A percentile compares a stretch with the other conserved stretches of the same genome.
Evolutionary conservation across 805 yeast species (phyloP).

Genomic region (Wickerhamomyces bovis): DNA sequence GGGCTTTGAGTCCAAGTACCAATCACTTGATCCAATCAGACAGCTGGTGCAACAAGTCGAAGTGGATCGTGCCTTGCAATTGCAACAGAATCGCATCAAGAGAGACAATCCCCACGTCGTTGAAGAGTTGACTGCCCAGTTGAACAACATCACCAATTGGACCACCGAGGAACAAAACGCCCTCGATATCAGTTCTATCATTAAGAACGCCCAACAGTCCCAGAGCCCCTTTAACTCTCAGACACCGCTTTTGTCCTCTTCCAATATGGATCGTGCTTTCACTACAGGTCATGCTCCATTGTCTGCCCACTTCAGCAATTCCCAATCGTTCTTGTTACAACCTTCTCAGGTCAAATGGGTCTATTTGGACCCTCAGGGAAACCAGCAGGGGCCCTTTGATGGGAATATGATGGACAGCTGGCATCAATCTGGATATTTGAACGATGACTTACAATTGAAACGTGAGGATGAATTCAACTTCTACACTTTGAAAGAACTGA

Average conservation of each 20-base stretch:
- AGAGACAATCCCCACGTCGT: constrained; percentile 1
- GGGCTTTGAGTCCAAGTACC: constrained; percentile 26
- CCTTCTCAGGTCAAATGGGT: constrained; percentile 55
- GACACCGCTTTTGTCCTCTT: constrained; percentile 1
- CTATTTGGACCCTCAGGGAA: constrained; percentile 65
- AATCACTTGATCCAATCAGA: constrained; percentile 26
- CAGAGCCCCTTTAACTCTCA: constrained; percentile 2
- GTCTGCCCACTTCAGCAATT: constrained; percentile 5
- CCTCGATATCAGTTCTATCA: constrained; percentile 19
- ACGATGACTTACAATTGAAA: constrained; percentile 47
- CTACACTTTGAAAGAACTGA: constrained; percentile 47
- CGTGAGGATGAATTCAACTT: constrained; percentile 50
- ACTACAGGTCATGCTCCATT: background rate
- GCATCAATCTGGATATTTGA: constrained; percentile 57
- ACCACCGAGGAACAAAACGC: constrained; percentile 18
- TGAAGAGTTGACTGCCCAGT: constrained; percentile 11
- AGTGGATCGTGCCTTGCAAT: constrained; percentile 14
- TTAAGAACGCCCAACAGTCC: constrained; percentile 12
- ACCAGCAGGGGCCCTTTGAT: constrained; percentile 76
- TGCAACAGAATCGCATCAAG: constrained; percentile 3
- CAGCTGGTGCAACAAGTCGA: constrained; percentile 17
- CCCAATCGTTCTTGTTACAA: constrained; percentile 20
- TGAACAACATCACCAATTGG: constrained; percentile 19
- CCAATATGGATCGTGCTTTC: background rate
- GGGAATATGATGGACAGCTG: constrained; percentile 75